A percentile compares a stretch with the other conserved stretches of the same genome.
These are phyloP conservation scores for Primulina eburnea DNA, from an alignment of 257 asterid genomes.

Conservation along the genomic window DNA sequence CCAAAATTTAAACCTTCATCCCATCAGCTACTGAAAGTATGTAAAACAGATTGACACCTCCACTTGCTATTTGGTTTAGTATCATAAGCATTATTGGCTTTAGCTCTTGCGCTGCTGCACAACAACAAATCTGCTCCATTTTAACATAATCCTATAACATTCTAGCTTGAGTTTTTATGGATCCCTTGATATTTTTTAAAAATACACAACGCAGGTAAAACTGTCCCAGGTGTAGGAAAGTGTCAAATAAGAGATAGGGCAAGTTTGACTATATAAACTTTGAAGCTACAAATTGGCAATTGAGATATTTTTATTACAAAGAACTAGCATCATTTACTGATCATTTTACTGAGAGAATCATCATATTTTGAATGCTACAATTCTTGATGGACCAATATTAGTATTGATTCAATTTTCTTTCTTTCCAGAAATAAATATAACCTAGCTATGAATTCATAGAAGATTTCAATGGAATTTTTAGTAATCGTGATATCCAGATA, in stretches of 20 bases:
- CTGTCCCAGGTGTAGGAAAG: background rate
- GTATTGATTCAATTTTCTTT: background rate
- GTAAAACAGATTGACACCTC: slow-evolving; percentile 29
- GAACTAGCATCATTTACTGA: too few species aligned
- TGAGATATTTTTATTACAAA: background rate
- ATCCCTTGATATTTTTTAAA: background rate
- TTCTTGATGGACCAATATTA: background rate
- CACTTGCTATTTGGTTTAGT: slow-evolving; percentile 15
- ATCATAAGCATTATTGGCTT: background rate
- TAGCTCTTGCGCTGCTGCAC: too few species aligned
- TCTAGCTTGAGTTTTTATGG: background rate
- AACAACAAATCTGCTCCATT: background rate
- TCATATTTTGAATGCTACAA: too few species aligned
- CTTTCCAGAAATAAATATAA: background rate
- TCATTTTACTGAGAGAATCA: too few species aligned
- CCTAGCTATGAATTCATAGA: background rate
- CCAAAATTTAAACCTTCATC: slow-evolving; percentile 27
- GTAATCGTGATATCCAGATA: too few species aligned
- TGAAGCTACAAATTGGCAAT: slow-evolving; percentile 1
- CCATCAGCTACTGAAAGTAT: slow-evolving; percentile 35
- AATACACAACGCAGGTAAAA: background rate
- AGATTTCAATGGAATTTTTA: background rate
- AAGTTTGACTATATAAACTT: slow-evolving; percentile 20
- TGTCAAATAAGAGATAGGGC: background rate
- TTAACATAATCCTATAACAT: background rate